Base-by-base conservation (phyloP, 169 alveolate species). In the Fabrea salina region DNA sequence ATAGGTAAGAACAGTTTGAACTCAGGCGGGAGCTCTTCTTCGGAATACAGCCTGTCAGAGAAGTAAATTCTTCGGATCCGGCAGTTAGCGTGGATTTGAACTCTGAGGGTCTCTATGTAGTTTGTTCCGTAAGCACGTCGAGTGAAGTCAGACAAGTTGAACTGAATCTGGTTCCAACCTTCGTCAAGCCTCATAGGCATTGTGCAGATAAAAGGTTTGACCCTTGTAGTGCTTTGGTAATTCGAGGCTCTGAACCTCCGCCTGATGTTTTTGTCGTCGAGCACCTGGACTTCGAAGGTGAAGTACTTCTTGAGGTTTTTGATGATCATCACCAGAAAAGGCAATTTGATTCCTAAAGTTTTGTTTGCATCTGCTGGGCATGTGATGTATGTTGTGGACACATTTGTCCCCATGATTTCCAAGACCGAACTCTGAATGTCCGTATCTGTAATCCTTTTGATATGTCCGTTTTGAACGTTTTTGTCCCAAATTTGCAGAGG, bases 71-170 rank as follows among this genome's bases (percentile, higher is more conserved):
- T 92, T 79, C 99, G 92, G 58, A 94, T 92, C 54, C 99, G 92
- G 91, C 98, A 95, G 89, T 97, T 97, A 30, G 99, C 98, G 80
- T 97, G 98, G 50, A 97, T 94, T 87, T 97, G 97, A 41, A 97
- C 94, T 59, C 97, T 94, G 57, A 95, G 86, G 25, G 98, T 96
- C 84, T 97, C 99, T 59, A 93, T 92, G 93, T 96, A 97, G 87
- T 97, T 97, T 27, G 99, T 97, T 68, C 98, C 98, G 80, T 96
- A 97, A 61, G 99, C 99, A 81, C 98, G 93, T 82, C 98, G 89
- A 8, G 99, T 96, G 91, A 96, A 97, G 80, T 96, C 99, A 13
- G 97, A 91, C 82, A 97, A 87, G 88, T 97, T 96, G 89, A 97
- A 95, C 84, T n/a, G n/a, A n/a, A n/a, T n/a, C n/a, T n/a, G n/a